phyloP scores from a whole-genome alignment of 768 basidiomycete species.

The Lanmaoa pseudosensibilis region DNA sequence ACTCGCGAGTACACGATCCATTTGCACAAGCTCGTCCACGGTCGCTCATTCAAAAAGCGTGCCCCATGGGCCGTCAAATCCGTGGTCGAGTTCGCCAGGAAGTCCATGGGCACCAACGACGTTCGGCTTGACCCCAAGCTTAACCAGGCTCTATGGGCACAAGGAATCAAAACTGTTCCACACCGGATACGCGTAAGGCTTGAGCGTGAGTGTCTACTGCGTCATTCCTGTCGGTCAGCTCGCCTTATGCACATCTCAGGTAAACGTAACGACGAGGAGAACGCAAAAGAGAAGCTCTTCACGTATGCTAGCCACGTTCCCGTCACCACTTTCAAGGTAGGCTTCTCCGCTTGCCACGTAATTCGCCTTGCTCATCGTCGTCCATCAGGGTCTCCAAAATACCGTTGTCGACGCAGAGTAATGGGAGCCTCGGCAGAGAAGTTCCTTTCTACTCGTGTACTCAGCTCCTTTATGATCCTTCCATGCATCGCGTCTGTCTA shows the following conservation, averaged over 20 bases:
- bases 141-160: constrained; percentile 94
- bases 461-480: constrained; percentile 15
- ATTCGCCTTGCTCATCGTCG: constrained; percentile 7
- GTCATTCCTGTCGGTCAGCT: background rate
- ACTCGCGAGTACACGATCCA: constrained; percentile 99
- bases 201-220: constrained; percentile 63
- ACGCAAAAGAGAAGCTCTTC: constrained; percentile 96
- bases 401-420: constrained; percentile 80
- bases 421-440: constrained; percentile 15
- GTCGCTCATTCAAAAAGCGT: constrained; percentile 94
- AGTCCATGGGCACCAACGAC: constrained; percentile 94
- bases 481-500: constrained; percentile 29
- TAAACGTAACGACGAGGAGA: constrained; percentile 98
- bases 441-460: constrained; percentile 16
- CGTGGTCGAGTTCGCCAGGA: constrained; percentile 86
- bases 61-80: constrained; percentile 97
- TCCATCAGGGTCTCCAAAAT: constrained; percentile 77
- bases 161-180: constrained; percentile 92
- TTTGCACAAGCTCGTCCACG: constrained; percentile 92
- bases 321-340: constrained; percentile 81
- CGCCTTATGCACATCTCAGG: constrained; percentile 44
- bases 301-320: constrained; percentile 85
- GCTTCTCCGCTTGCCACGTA: constrained; percentile 22
- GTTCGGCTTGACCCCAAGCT: constrained; percentile 93
- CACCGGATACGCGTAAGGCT: constrained; percentile 90